Percentiles rank a stretch among this genome's conserved stretches.
Evolutionary conservation across 2,329 filamentous ascomycete genomes (phyloP).

Genomic region (Hypoxylon sp.): DNA sequence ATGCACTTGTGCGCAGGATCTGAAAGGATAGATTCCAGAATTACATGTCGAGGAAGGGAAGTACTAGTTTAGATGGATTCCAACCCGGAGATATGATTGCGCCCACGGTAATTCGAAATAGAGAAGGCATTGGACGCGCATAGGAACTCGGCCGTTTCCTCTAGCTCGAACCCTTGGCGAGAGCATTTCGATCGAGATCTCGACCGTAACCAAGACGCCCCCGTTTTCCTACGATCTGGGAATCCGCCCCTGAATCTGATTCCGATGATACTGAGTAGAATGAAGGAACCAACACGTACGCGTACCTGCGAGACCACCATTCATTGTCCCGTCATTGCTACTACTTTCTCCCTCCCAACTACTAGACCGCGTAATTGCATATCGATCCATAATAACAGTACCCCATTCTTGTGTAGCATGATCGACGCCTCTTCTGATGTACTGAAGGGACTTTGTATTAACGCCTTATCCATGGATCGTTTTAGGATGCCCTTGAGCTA

Average conservation of each 20-base stretch:
- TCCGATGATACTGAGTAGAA: background rate
- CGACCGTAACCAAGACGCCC: background rate
- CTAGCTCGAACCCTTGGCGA: background rate
- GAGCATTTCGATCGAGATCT: constrained; percentile 24
- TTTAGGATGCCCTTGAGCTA: background rate
- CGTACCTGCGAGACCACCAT: background rate
- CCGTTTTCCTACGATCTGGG: constrained; percentile 7
- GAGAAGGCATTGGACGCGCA: background rate
- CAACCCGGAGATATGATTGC: background rate
- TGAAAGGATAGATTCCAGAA: background rate
- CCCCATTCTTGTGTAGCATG: background rate
- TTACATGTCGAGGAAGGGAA: background rate
- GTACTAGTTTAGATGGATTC: background rate
- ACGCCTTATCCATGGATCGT: background rate
- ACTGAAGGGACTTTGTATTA: background rate
- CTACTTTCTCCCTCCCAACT: background rate
- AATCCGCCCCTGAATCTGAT: background rate
- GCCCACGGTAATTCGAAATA: background rate
- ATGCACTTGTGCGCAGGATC: constrained; percentile 4
- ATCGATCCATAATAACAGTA: background rate
- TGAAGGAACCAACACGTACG: background rate
- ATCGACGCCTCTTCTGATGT: background rate
- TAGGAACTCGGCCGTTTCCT: background rate
- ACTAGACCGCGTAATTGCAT: background rate
- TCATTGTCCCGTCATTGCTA: background rate